A percentile compares a stretch with the other conserved stretches of the same genome.
Evolutionary conservation across 83 land plant species (phyloP).

Genomic region (Isoetes engelmannii): DNA sequence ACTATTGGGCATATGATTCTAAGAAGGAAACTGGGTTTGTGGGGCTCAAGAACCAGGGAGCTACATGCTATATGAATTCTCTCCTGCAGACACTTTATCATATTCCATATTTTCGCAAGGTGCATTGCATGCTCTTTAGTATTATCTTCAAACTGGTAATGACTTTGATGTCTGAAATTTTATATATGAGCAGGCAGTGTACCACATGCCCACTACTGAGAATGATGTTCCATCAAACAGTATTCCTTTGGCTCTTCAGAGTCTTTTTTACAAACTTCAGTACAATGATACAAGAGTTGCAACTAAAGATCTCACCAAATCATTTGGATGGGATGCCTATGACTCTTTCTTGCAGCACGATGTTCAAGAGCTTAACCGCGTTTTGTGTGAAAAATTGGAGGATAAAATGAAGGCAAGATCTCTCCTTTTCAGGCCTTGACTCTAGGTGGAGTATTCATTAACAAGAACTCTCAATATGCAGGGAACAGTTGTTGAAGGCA

Average conservation of each 20-base stretch:
- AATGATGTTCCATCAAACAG: constrained; percentile 93
- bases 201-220: constrained; percentile 99
- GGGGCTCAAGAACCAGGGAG: constrained; percentile 97
- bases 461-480: constrained; percentile 13
- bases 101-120: constrained; percentile 94
- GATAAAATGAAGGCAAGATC: constrained; percentile 88
- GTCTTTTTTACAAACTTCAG: constrained; percentile 95
- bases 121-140: constrained; percentile 10
- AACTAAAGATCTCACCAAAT: constrained; percentile 92
- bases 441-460: too few relatives aligned
- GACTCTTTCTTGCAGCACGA: constrained; percentile 99
- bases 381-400: constrained; percentile 85
- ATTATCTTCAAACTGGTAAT: too few relatives aligned
- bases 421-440: background rate
- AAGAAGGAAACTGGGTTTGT: constrained; percentile 98
- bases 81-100: constrained; percentile 90
- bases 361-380: constrained; percentile 90
- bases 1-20: constrained; percentile 90
- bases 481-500: constrained; percentile 98
- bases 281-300: constrained; percentile 92
- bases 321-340: constrained; percentile 97
- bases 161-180: too few relatives aligned
- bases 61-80: constrained; percentile 98
- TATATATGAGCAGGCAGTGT: constrained; percentile 65
- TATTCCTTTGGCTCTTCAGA: constrained; percentile 94